Evolutionary conservation across 1,139 yeast genomes (phyloP), one percentile per base, ranked within the genome.

Genomic region (Candida mesenterica): DNA sequence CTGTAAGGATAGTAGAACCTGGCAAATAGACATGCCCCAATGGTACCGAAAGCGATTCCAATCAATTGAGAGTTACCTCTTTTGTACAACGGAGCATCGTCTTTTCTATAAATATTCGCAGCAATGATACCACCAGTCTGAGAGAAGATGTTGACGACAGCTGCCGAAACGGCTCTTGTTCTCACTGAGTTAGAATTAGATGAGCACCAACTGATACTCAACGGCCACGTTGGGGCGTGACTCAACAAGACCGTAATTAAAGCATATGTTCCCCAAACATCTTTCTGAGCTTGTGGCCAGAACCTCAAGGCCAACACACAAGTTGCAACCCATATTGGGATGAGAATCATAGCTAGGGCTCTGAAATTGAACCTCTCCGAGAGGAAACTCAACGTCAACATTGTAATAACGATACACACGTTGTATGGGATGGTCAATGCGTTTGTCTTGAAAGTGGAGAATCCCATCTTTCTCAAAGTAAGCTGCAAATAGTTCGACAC

Each of bases 1-100:
- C 77, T 59, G 54, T 60, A 61, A 2, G 54, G 52, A 42, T 77
- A 82, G 46, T 72, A 79, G 28, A 24, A 18, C n/a, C 46, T 33
- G 1, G 47, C 45, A 23, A 41, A 20, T 5, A 44, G 7, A 28
- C 47, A 40, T 4, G 39, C 32, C 1, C 36, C 46, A 15, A 48
- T 30, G 4, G 44, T 39, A 2, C 48, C 48, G 10, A 44, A 37
- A 5, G 49, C 37, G 7, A 48, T 30, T 2, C 44, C 46, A 23
- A 45, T 39, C 38, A 47, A 43, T 10, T 41, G 37, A 2, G 27
- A 24, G 17, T 47, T 47, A 7, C 50, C 51, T 10, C 50, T 35
- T 9, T 42, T 39, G 33, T 47, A 47, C 25, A 47, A 33, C 4
- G 51, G 51, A 4, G 46, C 48, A 36, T 47, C 51, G 12, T 45